Evolutionary conservation across 2,329 filamentous ascomycete genomes (phyloP), one percentile per base, ranked within the genome.

Genomic region (Trichoderma afroharzianum): DNA sequence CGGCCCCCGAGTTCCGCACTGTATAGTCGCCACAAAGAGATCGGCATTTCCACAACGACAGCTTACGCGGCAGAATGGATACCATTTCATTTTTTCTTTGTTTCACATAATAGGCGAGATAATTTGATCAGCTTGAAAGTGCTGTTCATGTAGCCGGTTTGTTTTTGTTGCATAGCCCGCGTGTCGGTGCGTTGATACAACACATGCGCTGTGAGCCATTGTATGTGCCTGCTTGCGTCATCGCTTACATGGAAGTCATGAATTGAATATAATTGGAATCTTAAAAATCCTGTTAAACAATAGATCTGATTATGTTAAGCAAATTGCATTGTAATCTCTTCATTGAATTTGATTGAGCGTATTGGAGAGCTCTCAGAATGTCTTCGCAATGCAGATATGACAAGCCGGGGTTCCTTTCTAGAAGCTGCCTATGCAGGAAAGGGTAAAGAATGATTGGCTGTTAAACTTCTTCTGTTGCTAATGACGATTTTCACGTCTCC

Each of bases 31-130:
- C 15, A n/a, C 53, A 30, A 59, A 24, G 63, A 67, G 64, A 68
- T 68, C 64, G 24, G 50, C 64, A 43, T 39, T 67, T 58, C 53
- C 18, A 50, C 47, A 47, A 18, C 26, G n/a, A 32, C 36, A 26
- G 64, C 53, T 68, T 47, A 68, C 64, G 64, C 30, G 64, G 64
- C 64, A 47, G n/a, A 33, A 59, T 68, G 64, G 55, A 33, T 26
- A 68, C 18, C 39, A 43, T 59, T 47, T 26, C 36, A 47, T 59
- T 32, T 68, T 33, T n/a, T 11, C 18, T 61, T 26, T 33, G 36
- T 59, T 59, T 68, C 53, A 68, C 8, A 50, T 47, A 47, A 61
- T 33, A 59, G 64, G 55, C 32, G 36, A 47, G 3, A 32, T 15
- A 18, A 59, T 59, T 50, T n/a, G 55, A 68, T 50, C 14, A 12